Evolutionary conservation across 345 rosid species (phyloP).

Genomic region (Cardiospermum halicacabum): DNA sequence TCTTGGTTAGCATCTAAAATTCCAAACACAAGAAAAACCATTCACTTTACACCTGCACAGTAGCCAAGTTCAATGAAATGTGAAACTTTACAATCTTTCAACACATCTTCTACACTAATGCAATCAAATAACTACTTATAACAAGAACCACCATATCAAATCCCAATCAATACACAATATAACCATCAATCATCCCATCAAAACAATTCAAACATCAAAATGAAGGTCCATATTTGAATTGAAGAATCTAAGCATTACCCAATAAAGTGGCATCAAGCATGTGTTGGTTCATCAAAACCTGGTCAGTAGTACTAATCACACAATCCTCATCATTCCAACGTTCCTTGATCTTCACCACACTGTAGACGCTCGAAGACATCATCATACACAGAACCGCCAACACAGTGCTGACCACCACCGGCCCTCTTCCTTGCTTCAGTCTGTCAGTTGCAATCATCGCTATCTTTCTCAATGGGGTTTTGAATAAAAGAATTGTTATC

Average conservation of each 20-base stretch:
- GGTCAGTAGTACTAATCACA: conserved; percentile 67
- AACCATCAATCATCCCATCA: neutral
- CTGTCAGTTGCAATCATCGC: conserved; percentile 61
- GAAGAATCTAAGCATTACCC: conserved; percentile 40
- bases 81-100: neutral
- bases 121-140: neutral
- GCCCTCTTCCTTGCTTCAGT: conserved; percentile 88
- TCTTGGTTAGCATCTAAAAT: neutral
- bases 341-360: conserved; percentile 58
- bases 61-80: neutral
- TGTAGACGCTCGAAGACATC: conserved; percentile 54
- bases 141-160: neutral
- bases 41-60: neutral
- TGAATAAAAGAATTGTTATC: conserved; percentile 57
- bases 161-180: neutral
- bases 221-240: neutral
- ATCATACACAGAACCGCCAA: conserved; percentile 53
- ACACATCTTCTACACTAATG: neutral
- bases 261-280: conserved; percentile 87
- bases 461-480: conserved; percentile 81
- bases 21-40: neutral
- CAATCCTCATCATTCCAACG: conserved; percentile 55
- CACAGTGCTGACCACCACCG: conserved; percentile 76
- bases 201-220: neutral
- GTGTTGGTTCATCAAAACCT: conserved; percentile 70